Evolutionary conservation across 164 flowering plant species (phyloP).

Genomic region (Cinnamomum micranthum): DNA sequence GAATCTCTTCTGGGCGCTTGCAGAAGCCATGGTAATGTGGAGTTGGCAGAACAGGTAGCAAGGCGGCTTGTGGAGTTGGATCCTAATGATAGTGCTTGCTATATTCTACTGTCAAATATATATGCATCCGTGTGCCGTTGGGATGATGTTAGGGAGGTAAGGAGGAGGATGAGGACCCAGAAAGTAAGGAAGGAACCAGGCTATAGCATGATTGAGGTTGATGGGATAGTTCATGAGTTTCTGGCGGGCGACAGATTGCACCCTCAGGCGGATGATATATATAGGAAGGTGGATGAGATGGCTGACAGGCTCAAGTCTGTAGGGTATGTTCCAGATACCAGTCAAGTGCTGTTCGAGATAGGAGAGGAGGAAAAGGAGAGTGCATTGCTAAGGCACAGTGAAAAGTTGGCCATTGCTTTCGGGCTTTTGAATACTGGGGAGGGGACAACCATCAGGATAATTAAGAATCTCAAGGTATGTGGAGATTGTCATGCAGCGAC

Average conservation of each 20-base stretch:
- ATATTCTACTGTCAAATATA: slow-evolving; percentile 41
- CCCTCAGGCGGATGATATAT: neutral
- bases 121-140: slow-evolving; percentile 34
- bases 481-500: slow-evolving; percentile 5
- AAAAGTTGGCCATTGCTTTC: slow-evolving; percentile 10
- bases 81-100: slow-evolving; percentile 45
- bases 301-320: neutral
- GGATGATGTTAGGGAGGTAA: slow-evolving; percentile 27
- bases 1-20: slow-evolving; percentile 53
- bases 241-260: slow-evolving; percentile 38
- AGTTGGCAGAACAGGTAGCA: slow-evolving; percentile 52
- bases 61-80: slow-evolving; percentile 41
- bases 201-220: slow-evolving; percentile 41
- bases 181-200: slow-evolving; percentile 46
- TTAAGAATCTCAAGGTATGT: slow-evolving; percentile 7
- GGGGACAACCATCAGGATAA: neutral
- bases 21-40: slow-evolving; percentile 41
- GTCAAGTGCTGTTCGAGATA: slow-evolving; percentile 1
- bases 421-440: neutral
- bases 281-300: neutral
- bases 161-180: slow-evolving; percentile 39
- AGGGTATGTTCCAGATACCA: slow-evolving; percentile 2
- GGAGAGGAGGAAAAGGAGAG: slow-evolving; percentile 4
- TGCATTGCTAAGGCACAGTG: neutral
- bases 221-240: slow-evolving; percentile 30